phyloP scores from a whole-genome alignment of 345 rosid genomes.

The Salix udensis region DNA sequence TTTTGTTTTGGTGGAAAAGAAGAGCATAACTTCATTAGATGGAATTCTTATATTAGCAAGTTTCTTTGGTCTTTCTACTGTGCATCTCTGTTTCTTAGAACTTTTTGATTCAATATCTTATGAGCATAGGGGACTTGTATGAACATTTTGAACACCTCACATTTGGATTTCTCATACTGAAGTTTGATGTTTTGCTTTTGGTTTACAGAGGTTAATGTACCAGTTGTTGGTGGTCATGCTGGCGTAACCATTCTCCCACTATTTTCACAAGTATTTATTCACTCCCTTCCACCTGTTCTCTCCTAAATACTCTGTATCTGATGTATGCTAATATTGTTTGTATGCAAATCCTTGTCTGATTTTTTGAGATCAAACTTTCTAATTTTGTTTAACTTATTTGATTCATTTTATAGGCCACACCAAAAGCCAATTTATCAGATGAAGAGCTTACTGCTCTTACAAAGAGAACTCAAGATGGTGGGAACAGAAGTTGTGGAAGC shows the following conservation, averaged over 20 bases:
- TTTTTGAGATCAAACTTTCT: neutral
- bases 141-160: neutral
- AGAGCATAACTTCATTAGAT: neutral
- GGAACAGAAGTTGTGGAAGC: constrained; percentile 92
- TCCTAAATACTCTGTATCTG: neutral
- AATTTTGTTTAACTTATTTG: neutral
- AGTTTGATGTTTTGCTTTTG: neutral
- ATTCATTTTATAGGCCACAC: constrained; percentile 52
- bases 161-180: neutral
- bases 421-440: constrained; percentile 59
- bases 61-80: neutral
- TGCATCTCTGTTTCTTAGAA: neutral
- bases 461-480: constrained; percentile 85
- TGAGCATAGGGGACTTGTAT: neutral
- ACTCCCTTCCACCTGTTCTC: neutral
- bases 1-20: neutral
- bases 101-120: neutral
- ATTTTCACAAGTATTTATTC: constrained; percentile 57
- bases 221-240: constrained; percentile 87
- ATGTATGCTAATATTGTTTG: neutral
- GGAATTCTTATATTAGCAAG: neutral
- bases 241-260: constrained; percentile 79
- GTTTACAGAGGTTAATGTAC: constrained; percentile 63
- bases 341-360: neutral
- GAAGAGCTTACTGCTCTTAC: constrained; percentile 66